Conservation (phyloP, 495 filamentous ascomycete genomes). For the Pyrenula massariospora region DNA sequence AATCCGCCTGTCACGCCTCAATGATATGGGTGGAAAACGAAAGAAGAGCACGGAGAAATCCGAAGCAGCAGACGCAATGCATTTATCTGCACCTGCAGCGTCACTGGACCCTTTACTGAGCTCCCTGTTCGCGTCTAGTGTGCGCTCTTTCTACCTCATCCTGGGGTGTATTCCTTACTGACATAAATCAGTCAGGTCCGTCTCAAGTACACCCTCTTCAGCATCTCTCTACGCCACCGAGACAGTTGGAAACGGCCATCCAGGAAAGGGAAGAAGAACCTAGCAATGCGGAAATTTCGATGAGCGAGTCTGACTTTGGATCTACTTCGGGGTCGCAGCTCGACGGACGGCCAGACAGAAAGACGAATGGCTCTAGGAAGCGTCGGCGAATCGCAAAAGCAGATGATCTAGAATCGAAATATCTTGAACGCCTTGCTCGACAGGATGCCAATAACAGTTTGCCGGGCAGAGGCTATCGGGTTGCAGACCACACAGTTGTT, state of each 20-base stretch:
- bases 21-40: neutral
- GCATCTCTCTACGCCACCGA: neutral
- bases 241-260: neutral
- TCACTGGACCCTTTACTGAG: neutral
- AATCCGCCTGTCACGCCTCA: no score
- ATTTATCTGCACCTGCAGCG: neutral
- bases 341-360: no score
- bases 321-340: neutral
- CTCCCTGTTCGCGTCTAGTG: neutral
- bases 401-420: constrained; percentile 70
- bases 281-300: neutral
- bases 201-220: neutral
- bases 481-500: neutral
- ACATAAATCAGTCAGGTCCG: neutral
- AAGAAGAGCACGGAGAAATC: neutral
- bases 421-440: constrained; percentile 60
- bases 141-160: neutral
- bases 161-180: neutral
- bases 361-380: no score
- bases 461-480: neutral
- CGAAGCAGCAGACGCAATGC: neutral
- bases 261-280: neutral
- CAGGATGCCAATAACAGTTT: constrained; percentile 32
- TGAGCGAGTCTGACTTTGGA: neutral
- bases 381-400: constrained; percentile 60